A percentile compares a stretch with the other conserved stretches of the same genome.
phyloP scores from a whole-genome alignment of 140 eudicot genomes.

The Flaveria floridana region DNA sequence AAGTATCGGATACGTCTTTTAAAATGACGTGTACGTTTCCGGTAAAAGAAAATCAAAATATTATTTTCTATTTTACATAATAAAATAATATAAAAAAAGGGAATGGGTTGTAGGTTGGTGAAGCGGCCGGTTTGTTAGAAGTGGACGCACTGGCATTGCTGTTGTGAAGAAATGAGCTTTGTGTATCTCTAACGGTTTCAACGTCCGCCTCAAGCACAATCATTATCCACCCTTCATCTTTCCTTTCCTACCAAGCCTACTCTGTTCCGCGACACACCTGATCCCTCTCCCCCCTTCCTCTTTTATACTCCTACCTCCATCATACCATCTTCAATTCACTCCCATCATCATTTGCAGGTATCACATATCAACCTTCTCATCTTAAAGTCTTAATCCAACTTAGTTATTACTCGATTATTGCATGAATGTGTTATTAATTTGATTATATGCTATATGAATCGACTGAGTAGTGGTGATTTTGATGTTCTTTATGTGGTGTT shows the following conservation, averaged over 20 bases:
- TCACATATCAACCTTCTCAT: constrained; percentile 1
- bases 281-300: constrained; percentile 30
- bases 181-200: constrained; percentile 52
- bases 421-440: constrained; percentile 8
- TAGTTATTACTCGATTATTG: background rate
- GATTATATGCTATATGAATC: background rate
- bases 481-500: background rate
- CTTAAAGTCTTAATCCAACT: background rate
- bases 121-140: constrained; percentile 52
- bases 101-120: constrained; percentile 35
- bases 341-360: constrained; percentile 24
- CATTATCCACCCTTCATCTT: constrained; percentile 31
- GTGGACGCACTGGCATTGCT: constrained; percentile 52
- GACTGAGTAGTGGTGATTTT: background rate
- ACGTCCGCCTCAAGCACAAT: constrained; percentile 50
- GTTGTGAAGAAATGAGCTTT: constrained; percentile 31
- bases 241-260: constrained; percentile 23
- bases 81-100: background rate
- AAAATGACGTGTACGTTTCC: too few species aligned
- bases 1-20: too few species aligned
- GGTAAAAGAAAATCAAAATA: too few species aligned
- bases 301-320: constrained; percentile 31
- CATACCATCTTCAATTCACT: constrained; percentile 3
- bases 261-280: constrained; percentile 37
- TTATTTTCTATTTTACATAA: background rate